Conservation (phyloP, 2,329 filamentous ascomycete genomes). For the Pseudogymnoascus sp. region DNA sequence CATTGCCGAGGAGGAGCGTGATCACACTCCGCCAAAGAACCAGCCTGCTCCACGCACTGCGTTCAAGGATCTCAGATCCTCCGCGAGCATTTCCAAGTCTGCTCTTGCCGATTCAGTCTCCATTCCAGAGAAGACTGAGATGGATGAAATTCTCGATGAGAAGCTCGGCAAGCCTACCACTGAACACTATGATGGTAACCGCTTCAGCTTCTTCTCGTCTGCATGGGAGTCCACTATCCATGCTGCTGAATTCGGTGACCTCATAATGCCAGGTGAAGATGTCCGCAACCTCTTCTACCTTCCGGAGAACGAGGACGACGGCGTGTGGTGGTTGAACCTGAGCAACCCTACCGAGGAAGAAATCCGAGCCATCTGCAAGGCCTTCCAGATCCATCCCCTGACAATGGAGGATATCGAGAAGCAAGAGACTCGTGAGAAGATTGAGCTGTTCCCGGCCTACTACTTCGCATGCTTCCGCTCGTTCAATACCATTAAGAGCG, state of each 20-base stretch:
- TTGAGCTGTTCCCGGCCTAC: slow-evolving; percentile 93
- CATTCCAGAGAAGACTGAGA: slow-evolving; percentile 40
- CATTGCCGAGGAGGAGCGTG: slow-evolving; percentile 53
- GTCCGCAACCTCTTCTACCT: slow-evolving; percentile 77
- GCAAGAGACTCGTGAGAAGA: slow-evolving; percentile 94
- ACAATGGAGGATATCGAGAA: slow-evolving; percentile 95
- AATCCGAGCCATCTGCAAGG: slow-evolving; percentile 78
- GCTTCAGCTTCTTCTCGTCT: slow-evolving; percentile 96
- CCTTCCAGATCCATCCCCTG: slow-evolving; percentile 90
- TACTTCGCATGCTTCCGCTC: slow-evolving; percentile 98
- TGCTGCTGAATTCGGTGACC: slow-evolving; percentile 76
- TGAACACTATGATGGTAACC: slow-evolving; percentile 55
- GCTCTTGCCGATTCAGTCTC: slow-evolving; percentile 35
- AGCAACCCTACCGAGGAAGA: slow-evolving; percentile 85
- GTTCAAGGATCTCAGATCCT: slow-evolving; percentile 27
- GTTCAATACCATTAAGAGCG: slow-evolving; percentile 64
- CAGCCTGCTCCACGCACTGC: slow-evolving; percentile 23
- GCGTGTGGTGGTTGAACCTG: slow-evolving; percentile 98
- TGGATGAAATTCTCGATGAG: slow-evolving; percentile 19
- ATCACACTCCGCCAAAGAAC: slow-evolving; percentile 28
- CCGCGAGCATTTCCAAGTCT: slow-evolving; percentile 15
- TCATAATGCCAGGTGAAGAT: slow-evolving; percentile 81
- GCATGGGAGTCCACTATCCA: slow-evolving; percentile 91
- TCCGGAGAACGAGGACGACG: slow-evolving; percentile 54
- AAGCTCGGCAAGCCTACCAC: slow-evolving; percentile 29